Conservation (phyloP, 176 grass and related monocot genomes). For the Puccinellia tenuiflora region DNA sequence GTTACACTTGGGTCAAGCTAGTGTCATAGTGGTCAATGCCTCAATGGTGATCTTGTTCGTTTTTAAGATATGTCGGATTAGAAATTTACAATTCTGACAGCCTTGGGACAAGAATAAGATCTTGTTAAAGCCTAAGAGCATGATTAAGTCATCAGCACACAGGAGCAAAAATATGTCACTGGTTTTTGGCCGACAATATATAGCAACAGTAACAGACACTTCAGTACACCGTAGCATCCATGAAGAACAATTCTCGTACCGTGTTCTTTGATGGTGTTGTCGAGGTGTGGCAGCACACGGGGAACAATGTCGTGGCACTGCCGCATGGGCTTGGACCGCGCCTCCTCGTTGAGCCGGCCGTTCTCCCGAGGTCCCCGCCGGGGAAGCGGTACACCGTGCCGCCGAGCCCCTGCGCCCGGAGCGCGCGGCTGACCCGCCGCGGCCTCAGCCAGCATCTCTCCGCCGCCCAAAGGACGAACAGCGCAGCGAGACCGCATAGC, state of each 20-base stretch:
- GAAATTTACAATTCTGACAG: not conserved
- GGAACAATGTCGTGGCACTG: slow-evolving; percentile 46
- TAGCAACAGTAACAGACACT: not conserved
- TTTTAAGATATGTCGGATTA: not conserved
- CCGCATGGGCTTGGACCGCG: slow-evolving; percentile 48
- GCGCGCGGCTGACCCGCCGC: slow-evolving; percentile 28
- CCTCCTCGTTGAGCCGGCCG: slow-evolving; percentile 39
- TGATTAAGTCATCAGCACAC: too few relatives aligned
- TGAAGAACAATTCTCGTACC: slow-evolving; percentile 9
- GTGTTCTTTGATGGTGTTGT: slow-evolving; percentile 25
- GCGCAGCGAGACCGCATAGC: not conserved
- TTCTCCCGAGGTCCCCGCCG: slow-evolving; percentile 45
- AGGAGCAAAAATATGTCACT: not conserved
- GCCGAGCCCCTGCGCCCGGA: slow-evolving; percentile 60
- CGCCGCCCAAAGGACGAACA: slow-evolving; percentile 21
- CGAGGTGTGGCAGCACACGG: slow-evolving; percentile 31
- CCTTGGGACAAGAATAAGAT: not conserved
- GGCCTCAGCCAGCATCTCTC: slow-evolving; percentile 45
- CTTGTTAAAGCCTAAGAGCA: not conserved
- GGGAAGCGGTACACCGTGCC: slow-evolving; percentile 45
- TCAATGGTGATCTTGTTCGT: not conserved
- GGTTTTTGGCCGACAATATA: not conserved
- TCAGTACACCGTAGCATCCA: not conserved
- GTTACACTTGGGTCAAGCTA: too few relatives aligned
- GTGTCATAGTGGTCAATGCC: too few relatives aligned